phyloP scores from a whole-genome alignment of 176 grass and related monocot genomes.

The Neostapfia colusana region DNA sequence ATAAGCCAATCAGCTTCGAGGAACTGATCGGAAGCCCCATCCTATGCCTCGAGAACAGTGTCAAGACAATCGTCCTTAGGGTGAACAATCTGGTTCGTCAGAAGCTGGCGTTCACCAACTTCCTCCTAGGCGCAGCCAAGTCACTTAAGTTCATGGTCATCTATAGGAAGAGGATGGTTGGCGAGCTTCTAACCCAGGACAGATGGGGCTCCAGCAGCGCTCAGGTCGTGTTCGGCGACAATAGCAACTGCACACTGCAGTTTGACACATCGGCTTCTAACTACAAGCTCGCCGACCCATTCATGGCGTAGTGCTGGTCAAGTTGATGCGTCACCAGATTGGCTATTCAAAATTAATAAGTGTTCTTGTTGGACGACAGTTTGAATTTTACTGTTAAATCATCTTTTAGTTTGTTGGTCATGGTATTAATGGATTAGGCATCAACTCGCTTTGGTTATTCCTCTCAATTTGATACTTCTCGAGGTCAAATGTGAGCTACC shows the following conservation, averaged over 20 bases:
- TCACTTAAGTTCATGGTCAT: neutral
- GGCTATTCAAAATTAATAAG: no score
- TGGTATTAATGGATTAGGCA: no score
- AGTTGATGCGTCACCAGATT: neutral
- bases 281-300: neutral
- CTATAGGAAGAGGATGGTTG: neutral
- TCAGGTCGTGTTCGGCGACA: neutral
- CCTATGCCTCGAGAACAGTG: neutral
- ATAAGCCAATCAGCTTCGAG: neutral
- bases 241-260: neutral
- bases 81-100: neutral
- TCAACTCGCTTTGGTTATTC: no score
- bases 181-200: neutral
- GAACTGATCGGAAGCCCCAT: neutral
- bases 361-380: neutral
- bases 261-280: neutral
- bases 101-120: neutral
- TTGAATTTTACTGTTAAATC: neutral
- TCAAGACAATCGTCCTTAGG: neutral
- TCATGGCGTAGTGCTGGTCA: neutral
- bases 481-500: no score
- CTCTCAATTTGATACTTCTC: no score
- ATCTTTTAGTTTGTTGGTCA: neutral
- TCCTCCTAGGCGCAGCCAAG: neutral
- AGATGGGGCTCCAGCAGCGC: neutral